Conservation (phyloP, 2,329 filamentous ascomycete genomes). For the Fusarium sp. region DNA sequence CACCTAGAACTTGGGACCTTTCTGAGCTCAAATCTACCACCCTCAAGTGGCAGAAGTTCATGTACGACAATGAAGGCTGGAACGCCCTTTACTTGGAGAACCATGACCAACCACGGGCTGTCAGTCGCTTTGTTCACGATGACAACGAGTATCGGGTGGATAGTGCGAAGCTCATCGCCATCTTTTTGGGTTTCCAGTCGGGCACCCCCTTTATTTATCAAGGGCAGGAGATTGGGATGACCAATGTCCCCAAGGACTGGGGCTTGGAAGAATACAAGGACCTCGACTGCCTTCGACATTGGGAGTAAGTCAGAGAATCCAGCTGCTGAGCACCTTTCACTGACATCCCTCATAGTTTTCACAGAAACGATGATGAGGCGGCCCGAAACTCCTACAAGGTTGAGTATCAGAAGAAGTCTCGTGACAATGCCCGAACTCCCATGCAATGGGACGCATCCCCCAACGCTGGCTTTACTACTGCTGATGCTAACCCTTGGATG, state of each 20-base stretch:
- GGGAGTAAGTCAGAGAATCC: slow-evolving; percentile 48
- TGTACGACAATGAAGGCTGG: slow-evolving; percentile 69
- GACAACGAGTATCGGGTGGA: slow-evolving; percentile 57
- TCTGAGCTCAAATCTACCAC: slow-evolving; percentile 62
- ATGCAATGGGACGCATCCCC: slow-evolving; percentile 73
- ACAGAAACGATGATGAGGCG: slow-evolving; percentile 52
- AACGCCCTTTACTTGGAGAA: slow-evolving; percentile 73
- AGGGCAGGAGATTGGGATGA: slow-evolving; percentile 75
- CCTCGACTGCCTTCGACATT: slow-evolving; percentile 66
- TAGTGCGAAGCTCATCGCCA: slow-evolving; percentile 68
- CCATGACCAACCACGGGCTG: slow-evolving; percentile 70
- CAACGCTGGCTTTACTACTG: slow-evolving; percentile 72
- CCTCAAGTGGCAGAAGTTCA: slow-evolving; percentile 67
- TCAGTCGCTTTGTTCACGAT: slow-evolving; percentile 64
- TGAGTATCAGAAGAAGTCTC: slow-evolving; percentile 66
- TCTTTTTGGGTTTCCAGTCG: slow-evolving; percentile 64
- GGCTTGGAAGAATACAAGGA: slow-evolving; percentile 74
- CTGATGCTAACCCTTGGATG: slow-evolving; percentile 71
- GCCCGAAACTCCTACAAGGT: slow-evolving; percentile 49
- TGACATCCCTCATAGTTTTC: slow-evolving; percentile 41
- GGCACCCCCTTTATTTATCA: slow-evolving; percentile 76
- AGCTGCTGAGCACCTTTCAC: neutral
- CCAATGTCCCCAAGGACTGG: slow-evolving; percentile 70
- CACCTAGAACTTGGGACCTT: slow-evolving; percentile 55
- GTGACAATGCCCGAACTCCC: slow-evolving; percentile 76